Percentiles rank a stretch among this genome's conserved stretches.
phyloP scores from a whole-genome alignment of 2,329 filamentous ascomycete genomes.

The Paracorniculantispora psalliotae region DNA sequence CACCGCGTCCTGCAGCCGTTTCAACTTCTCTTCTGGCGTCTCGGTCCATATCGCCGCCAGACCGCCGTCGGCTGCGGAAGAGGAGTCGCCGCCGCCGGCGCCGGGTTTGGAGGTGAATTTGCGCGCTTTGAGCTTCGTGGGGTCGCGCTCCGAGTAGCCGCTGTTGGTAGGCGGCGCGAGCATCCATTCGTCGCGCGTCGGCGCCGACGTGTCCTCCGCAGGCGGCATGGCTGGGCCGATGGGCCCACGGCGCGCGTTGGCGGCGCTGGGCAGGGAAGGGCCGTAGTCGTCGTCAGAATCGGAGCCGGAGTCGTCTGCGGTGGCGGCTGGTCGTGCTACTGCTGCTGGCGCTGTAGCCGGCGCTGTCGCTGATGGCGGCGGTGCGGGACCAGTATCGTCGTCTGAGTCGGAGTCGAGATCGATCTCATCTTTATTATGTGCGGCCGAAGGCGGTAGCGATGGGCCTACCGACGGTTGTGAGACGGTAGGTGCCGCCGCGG shows the following conservation, averaged over 20 bases:
- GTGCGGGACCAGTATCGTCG: constrained; percentile 31
- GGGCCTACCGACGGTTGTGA: constrained; percentile 21
- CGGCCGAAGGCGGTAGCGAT: constrained; percentile 13
- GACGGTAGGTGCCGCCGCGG: constrained; percentile 11
- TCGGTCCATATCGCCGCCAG: constrained; percentile 82
- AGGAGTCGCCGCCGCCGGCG: constrained; percentile 23
- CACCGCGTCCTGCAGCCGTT: constrained; percentile 73
- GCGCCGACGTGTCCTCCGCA: constrained; percentile 32
- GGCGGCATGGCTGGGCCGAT: constrained; percentile 32
- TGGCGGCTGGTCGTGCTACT: constrained; percentile 30
- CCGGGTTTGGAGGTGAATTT: constrained; percentile 68
- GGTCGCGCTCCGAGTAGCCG: constrained; percentile 62
- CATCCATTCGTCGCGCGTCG: constrained; percentile 80
- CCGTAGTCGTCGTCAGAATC: constrained; percentile 49
- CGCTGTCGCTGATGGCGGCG: constrained; percentile 30
- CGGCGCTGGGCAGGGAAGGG: constrained; percentile 46
- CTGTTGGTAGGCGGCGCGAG: constrained; percentile 59
- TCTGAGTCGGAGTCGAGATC: constrained; percentile 30
- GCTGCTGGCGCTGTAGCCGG: constrained; percentile 32
- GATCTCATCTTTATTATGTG: constrained; percentile 38
- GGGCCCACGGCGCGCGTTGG: constrained; percentile 44
- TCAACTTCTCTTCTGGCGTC: constrained; percentile 81
- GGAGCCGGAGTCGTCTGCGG: constrained; percentile 25
- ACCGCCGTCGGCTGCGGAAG: constrained; percentile 24
- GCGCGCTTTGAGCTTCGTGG: constrained; percentile 74